Base-by-base conservation (phyloP, 176 grass and related monocot species). In the Oryza officinalis region DNA sequence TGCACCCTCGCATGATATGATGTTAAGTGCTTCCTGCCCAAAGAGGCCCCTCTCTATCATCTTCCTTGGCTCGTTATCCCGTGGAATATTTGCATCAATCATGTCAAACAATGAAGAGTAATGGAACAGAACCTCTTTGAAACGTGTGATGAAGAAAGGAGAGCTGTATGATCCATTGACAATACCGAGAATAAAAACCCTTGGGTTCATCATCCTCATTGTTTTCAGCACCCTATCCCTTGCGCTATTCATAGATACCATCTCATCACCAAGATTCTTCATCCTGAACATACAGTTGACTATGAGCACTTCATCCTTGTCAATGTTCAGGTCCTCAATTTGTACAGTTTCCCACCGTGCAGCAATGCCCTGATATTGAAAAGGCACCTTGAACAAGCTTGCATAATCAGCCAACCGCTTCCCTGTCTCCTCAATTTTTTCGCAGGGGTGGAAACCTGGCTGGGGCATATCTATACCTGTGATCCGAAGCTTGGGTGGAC, bases 71-170 rank as follows among this genome's bases (percentile, higher is more conserved):
- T 85, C 66, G 57, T 92, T 80, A 27, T 88, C 45, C 32, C 86
- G 73, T 13, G 83, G 86, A 75, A 76, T 75, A 63, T 69, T 92
- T 9, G 86, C 66, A 44, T 92, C 86, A 8, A 89, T 74, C 90
- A 92, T 80, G 83, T 92, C 86, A 46, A 92, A 92, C 73, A 86
- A 27, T 6, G 86, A 52, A 52, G 86, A 86, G 79, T 83, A 92
- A 68, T 89, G 90, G 73, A 86, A 86, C 32, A 92, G 10, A 10
- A 61, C 83, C 76, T 88, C 86, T 44, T 63, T 84, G 76, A 92
- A 92, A 17, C 90, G 83, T 15, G 79, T 49, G 3, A 79, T 27
- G 41, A 92, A 92, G 78, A 86, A 92, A 79, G 90, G 79, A n/a
- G 81, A 63, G 13, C 65, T 75, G 74, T 78, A 80, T 13, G 67